Base-by-base conservation (phyloP, 257 asterid species). In the Scutellaria baicalensis region DNA sequence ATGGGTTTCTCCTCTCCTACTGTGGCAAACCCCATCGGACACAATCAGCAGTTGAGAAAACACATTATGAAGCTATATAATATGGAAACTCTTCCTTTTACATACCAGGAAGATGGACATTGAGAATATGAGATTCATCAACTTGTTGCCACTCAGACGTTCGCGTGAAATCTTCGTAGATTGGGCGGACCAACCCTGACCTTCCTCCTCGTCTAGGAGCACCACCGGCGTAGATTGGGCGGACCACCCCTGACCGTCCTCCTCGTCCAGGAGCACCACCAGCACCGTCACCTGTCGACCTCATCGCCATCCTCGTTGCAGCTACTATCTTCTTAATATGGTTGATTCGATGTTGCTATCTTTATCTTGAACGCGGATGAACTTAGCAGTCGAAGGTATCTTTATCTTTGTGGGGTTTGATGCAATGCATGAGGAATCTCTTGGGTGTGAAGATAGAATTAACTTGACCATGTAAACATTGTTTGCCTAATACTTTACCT, bases 101-200 rank as follows among this genome's bases (percentile, higher is more conserved):
- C 68, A 6, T 65, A 90, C 98, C 97, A 23, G 98, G 96, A 79
- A 93, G 93, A 82, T 69, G 27, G 27, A 93, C 62, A 14, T 64
- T 66, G 33, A 93, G 84, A 61, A 69, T 64, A 70, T 85, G 87
- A 18, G 90, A 72, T 43, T 85, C 88, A 40, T 79, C 82, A 17
- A 85, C 88, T 60, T 82, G 80, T 69, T 71, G 68, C 92, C 95
- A 81, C 33, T 84, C 90, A 0, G 84, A 76, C 7, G 13, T n/a
- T 13, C 97, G 98, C 77, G 59, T 81, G 77, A 88, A 83, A 62
- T 83, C 91, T 72, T 88, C 95, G 48, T 74, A 87, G 21, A 88
- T 85, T 0, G 84, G 77, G 5, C 69, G 85, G 57, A 78, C 86
- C 1, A 55, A 80, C 0, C 78, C 86, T 1, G 65, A 10, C n/a